Evolutionary conservation across 208 protist species (phyloP).

Genomic region (Trypanosoma avium): DNA sequence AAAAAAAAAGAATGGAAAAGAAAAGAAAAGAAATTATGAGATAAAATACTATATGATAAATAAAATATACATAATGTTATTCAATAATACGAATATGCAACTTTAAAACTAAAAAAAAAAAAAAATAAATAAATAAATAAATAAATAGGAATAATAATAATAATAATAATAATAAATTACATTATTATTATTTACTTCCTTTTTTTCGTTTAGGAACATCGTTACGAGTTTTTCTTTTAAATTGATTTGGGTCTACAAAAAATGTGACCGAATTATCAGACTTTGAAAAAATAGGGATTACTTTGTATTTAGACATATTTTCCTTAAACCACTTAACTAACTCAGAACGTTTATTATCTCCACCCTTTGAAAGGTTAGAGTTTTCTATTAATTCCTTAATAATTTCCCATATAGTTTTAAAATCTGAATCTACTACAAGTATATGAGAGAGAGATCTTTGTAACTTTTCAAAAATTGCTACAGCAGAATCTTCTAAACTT

Average conservation of each 20-base stretch:
- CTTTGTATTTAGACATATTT: constrained; percentile 27
- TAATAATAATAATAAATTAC: neutral
- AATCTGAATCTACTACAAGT: constrained; percentile 32
- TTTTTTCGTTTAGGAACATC: constrained; percentile 17
- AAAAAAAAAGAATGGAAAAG: constrained; percentile 2
- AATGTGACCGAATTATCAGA: constrained; percentile 38
- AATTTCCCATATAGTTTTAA: constrained; percentile 35
- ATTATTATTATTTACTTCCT: neutral
- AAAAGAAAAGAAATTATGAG: neutral
- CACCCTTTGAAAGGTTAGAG: too few species aligned
- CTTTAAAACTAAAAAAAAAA: neutral
- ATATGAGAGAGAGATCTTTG: constrained; percentile 30
- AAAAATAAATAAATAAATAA: neutral
- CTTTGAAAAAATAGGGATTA: constrained; percentile 52
- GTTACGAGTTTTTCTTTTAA: constrained; percentile 16
- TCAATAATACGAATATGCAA: too few species aligned
- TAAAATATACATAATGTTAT: too few species aligned
- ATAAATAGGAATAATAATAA: neutral
- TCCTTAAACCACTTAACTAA: constrained; percentile 47
- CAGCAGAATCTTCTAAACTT: constrained; percentile 28
- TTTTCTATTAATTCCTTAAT: constrained; percentile 27
- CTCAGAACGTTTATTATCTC: constrained; percentile 6
- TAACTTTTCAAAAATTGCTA: constrained; percentile 36
- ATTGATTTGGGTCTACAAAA: constrained; percentile 42
- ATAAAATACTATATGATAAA: neutral